phyloP scores from a whole-genome alignment of 768 basidiomycete species.

The Naematelia encephala region DNA sequence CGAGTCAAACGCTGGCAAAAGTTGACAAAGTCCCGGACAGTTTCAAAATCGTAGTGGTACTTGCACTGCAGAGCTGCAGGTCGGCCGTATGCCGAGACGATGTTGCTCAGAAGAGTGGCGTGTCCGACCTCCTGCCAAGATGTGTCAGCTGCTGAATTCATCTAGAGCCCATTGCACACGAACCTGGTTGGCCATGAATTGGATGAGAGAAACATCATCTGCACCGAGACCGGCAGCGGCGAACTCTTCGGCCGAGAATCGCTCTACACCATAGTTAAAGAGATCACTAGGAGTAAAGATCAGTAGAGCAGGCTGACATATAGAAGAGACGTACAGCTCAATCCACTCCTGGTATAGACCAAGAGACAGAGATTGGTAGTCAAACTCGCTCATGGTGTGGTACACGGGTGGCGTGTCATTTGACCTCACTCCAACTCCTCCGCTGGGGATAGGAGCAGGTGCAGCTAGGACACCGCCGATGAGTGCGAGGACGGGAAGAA shows the following conservation, averaged over 20 bases:
- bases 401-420: slow-evolving; percentile 49
- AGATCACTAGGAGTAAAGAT: slow-evolving; percentile 50
- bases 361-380: slow-evolving; percentile 59
- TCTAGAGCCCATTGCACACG: neutral
- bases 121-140: slow-evolving; percentile 61
- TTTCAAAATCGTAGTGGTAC: slow-evolving; percentile 59
- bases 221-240: slow-evolving; percentile 58
- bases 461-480: slow-evolving; percentile 29
- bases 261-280: slow-evolving; percentile 59
- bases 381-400: slow-evolving; percentile 50
- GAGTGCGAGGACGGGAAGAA: slow-evolving; percentile 13
- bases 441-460: slow-evolving; percentile 39
- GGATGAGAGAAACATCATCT: slow-evolving; percentile 59
- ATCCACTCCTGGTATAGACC: slow-evolving; percentile 66
- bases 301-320: neutral
- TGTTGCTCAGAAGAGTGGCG: slow-evolving; percentile 57
- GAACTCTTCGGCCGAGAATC: slow-evolving; percentile 61
- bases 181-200: slow-evolving; percentile 58
- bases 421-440: slow-evolving; percentile 44
- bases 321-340: slow-evolving; percentile 52
- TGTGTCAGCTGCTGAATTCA: neutral
- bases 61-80: slow-evolving; percentile 54
- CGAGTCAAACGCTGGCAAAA: slow-evolving; percentile 59
- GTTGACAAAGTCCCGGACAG: slow-evolving; percentile 61
- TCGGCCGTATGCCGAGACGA: slow-evolving; percentile 54